These are phyloP conservation scores for Botrytis sinoallii DNA, from an alignment of 2,329 filamentous ascomycete genomes.

Conservation along the genomic window DNA sequence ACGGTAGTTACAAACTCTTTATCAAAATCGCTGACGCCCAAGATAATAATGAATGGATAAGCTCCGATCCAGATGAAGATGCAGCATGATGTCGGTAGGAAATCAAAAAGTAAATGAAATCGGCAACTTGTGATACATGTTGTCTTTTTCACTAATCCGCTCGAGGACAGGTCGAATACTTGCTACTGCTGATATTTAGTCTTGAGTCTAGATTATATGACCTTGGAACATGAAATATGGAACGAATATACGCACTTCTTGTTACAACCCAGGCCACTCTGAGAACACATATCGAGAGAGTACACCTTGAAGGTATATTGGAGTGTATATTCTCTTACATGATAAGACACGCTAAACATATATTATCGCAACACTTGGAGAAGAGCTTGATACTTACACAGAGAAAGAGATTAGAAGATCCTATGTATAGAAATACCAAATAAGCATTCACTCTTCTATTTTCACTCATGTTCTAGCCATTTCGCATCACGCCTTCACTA, in stretches of 20 bases:
- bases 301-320: background rate
- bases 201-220: background rate
- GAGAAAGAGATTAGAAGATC: background rate
- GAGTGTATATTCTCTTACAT: background rate
- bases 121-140: background rate
- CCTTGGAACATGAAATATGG: background rate
- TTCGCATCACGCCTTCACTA: background rate
- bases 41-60: background rate
- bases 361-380: background rate
- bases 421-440: background rate
- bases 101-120: background rate
- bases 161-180: background rate
- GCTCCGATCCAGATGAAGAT: background rate
- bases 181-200: background rate
- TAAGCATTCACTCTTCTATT: background rate
- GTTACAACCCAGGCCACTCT: background rate
- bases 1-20: background rate
- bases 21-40: background rate
- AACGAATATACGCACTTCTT: background rate
- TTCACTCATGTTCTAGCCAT: background rate
- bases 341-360: background rate
- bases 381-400: background rate
- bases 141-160: background rate
- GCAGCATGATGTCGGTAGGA: background rate
- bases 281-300: background rate